These are phyloP conservation scores for Ceratocystis cubensis DNA, from an alignment of 2,329 filamentous ascomycete genomes.

Conservation along the genomic window DNA sequence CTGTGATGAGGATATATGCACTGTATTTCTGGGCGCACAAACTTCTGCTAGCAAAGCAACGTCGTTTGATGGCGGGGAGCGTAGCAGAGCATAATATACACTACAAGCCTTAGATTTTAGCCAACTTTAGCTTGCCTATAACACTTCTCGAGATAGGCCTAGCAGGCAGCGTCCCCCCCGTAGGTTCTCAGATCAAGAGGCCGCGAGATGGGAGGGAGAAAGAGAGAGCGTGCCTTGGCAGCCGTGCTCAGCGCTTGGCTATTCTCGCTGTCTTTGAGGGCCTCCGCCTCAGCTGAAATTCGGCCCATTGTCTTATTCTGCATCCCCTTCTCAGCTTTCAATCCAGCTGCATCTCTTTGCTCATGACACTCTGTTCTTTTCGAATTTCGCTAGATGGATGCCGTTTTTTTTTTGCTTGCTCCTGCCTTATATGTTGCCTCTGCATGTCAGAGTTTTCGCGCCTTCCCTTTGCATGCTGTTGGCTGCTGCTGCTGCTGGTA, in stretches of 20 bases:
- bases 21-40: slow-evolving; percentile 9
- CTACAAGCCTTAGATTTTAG: too few relatives aligned
- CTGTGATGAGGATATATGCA: background rate
- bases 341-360: background rate
- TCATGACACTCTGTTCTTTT: slow-evolving; percentile 8
- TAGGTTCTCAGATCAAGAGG: too few relatives aligned
- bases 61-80: too few relatives aligned
- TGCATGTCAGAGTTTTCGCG: background rate
- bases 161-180: too few relatives aligned
- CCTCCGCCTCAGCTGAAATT: background rate
- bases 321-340: background rate
- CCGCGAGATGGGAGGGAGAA: too few relatives aligned
- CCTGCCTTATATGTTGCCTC: background rate
- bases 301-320: background rate
- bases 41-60: background rate
- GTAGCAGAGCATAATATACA: too few relatives aligned
- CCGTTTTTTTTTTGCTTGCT: background rate
- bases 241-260: background rate
- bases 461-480: background rate
- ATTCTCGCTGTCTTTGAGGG: background rate
- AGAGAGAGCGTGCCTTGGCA: too few relatives aligned
- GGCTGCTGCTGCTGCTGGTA: background rate
- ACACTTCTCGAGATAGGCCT: too few relatives aligned
- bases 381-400: background rate
- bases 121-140: too few relatives aligned